A percentile compares a stretch with the other conserved stretches of the same genome.
These are phyloP conservation scores for Quercus dentata DNA, from an alignment of 306 rosid genomes.

Conservation along the genomic window DNA sequence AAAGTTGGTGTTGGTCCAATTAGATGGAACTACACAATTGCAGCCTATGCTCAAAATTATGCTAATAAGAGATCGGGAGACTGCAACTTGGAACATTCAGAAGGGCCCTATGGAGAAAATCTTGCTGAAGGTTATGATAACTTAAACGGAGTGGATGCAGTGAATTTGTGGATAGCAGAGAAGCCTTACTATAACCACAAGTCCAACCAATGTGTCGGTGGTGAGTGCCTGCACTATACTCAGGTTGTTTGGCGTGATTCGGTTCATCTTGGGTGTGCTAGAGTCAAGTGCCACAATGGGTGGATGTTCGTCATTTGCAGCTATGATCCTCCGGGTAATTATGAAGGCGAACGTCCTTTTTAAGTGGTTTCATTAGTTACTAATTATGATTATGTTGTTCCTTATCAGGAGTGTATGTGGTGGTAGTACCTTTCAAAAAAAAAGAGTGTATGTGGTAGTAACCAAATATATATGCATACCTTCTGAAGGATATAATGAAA, in stretches of 20 bases:
- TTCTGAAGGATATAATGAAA: no score
- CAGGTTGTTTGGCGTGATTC: constrained; percentile 29
- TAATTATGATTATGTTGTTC: no score
- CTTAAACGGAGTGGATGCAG: background rate
- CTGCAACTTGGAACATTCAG: constrained; percentile 30
- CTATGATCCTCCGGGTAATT: constrained; percentile 23
- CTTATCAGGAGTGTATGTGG: no score
- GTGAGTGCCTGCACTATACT: constrained; percentile 36
- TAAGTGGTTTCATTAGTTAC: background rate
- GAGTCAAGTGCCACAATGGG: constrained; percentile 22
- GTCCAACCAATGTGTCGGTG: constrained; percentile 2
- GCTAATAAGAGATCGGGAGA: constrained; percentile 5
- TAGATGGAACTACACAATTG: constrained; percentile 25
- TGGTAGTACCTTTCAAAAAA: no score
- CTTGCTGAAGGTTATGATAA: constrained; percentile 8
- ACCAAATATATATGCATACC: no score
- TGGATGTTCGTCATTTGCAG: constrained; percentile 23
- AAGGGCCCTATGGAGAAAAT: constrained; percentile 36
- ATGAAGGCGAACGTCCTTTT: constrained; percentile 10
- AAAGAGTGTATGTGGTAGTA: background rate
- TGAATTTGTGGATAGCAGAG: constrained; percentile 34
- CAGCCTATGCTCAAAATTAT: constrained; percentile 21
- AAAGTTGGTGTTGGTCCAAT: constrained; percentile 35
- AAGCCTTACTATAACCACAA: constrained; percentile 11
- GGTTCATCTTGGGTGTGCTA: constrained; percentile 27